A percentile compares a stretch with the other conserved stretches of the same genome.
Conservation (phyloP, 1,139 yeast species). For the Taphrina communis region DNA sequence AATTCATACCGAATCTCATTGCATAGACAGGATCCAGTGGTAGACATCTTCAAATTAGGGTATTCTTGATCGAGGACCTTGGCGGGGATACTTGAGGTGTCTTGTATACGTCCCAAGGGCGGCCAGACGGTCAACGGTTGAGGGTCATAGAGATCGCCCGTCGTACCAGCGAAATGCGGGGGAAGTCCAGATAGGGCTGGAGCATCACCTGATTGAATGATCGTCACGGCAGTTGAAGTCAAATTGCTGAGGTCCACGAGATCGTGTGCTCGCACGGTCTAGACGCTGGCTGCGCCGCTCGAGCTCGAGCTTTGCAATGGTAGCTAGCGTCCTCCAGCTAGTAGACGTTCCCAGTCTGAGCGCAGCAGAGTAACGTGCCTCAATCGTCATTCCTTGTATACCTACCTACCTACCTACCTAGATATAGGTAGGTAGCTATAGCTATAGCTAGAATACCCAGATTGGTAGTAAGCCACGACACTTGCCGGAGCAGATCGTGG, state of each 20-base stretch:
- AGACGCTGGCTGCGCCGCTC: too few species aligned
- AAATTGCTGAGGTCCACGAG: not conserved
- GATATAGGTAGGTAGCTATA: not conserved
- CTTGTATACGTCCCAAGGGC: not conserved
- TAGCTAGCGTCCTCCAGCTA: too few species aligned
- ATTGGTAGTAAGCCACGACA: too few species aligned
- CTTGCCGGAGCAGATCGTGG: not conserved
- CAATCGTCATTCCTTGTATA: too few species aligned
- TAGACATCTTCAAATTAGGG: constrained; percentile 5
- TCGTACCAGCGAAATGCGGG: not conserved
- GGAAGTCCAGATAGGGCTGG: not conserved
- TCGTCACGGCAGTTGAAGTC: not conserved
- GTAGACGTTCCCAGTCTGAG: too few species aligned
- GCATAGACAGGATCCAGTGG: constrained; percentile 22
- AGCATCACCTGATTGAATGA: not conserved
- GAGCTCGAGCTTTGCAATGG: too few species aligned
- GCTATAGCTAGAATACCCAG: not conserved
- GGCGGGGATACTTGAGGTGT: not conserved
- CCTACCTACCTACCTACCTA: not conserved
- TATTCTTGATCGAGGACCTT: not conserved
- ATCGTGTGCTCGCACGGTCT: not conserved
- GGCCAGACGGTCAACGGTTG: not conserved
- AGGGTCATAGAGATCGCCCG: not conserved
- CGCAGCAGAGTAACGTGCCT: too few species aligned
- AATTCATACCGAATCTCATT: constrained; percentile 16